Conservation (phyloP, 805 yeast genomes). For the Wickerhamomyces chaumierensis region DNA sequence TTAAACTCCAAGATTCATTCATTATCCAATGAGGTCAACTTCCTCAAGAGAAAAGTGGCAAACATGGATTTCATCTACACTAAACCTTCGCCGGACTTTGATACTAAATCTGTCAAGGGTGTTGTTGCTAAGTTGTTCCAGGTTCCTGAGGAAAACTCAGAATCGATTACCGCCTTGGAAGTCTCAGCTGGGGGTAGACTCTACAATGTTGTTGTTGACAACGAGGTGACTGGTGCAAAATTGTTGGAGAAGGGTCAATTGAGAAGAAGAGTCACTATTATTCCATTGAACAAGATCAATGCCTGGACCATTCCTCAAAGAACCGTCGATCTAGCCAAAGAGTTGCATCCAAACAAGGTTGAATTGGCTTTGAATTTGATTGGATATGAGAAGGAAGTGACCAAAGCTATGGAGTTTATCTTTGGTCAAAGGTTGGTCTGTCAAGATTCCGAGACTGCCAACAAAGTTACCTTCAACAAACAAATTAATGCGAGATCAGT, state of each 20-base stretch:
- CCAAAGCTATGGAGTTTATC: slow-evolving; percentile 80
- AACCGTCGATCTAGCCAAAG: slow-evolving; percentile 54
- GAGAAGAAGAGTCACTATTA: slow-evolving; percentile 75
- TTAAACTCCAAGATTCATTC: slow-evolving; percentile 33
- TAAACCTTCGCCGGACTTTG: slow-evolving; percentile 50
- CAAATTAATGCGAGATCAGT: slow-evolving; percentile 71
- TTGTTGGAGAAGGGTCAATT: slow-evolving; percentile 70
- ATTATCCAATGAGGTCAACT: slow-evolving; percentile 37
- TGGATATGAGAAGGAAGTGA: slow-evolving; percentile 58
- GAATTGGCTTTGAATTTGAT: slow-evolving; percentile 81
- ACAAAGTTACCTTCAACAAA: slow-evolving; percentile 79
- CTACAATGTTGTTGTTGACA: slow-evolving; percentile 85
- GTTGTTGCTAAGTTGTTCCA: slow-evolving; percentile 78
- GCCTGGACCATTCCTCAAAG: slow-evolving; percentile 43
- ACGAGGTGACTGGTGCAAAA: slow-evolving; percentile 74
- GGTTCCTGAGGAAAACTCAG: slow-evolving; percentile 41
- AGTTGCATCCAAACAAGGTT: slow-evolving; percentile 72
- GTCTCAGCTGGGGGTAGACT: slow-evolving; percentile 89
- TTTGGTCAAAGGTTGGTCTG: slow-evolving; percentile 89
- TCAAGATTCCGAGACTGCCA: slow-evolving; percentile 79
- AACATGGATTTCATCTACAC: slow-evolving; percentile 68
- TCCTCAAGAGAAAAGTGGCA: slow-evolving; percentile 50
- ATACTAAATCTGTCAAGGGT: slow-evolving; percentile 63
- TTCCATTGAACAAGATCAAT: slow-evolving; percentile 80
- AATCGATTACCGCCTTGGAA: slow-evolving; percentile 75